Percentiles rank a stretch among this genome's conserved stretches.
These are phyloP conservation scores for Chalciporus sphaerocephalus DNA, from an alignment of 768 basidiomycete genomes.

Conservation along the genomic window DNA sequence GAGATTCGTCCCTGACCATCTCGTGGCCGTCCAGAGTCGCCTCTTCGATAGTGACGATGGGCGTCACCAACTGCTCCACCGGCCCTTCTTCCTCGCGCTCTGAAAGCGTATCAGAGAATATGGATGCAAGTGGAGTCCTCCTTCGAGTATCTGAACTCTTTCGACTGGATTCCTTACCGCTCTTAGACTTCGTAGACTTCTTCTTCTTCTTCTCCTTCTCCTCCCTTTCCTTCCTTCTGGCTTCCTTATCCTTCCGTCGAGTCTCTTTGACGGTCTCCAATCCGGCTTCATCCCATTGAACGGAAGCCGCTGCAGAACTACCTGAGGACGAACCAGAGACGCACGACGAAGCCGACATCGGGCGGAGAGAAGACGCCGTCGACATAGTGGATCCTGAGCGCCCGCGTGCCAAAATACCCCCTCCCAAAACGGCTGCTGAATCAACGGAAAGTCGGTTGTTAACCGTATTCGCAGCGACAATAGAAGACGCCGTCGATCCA, in stretches of 20 bases:
- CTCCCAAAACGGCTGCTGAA: slow-evolving; percentile 28
- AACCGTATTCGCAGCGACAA: slow-evolving; percentile 13
- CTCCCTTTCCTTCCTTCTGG: slow-evolving; percentile 33
- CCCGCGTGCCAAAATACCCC: slow-evolving; percentile 30
- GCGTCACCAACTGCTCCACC: slow-evolving; percentile 3
- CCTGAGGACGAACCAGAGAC: slow-evolving; percentile 36
- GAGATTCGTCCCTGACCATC: slow-evolving; percentile 9
- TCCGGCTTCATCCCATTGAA: slow-evolving; percentile 50
- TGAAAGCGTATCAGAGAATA: slow-evolving; percentile 49
- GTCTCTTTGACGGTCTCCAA: slow-evolving; percentile 47
- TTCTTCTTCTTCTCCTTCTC: slow-evolving; percentile 31
- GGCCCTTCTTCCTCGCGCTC: slow-evolving; percentile 14
- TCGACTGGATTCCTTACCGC: slow-evolving; percentile 35
- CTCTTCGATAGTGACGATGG: slow-evolving; percentile 44
- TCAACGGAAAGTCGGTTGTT: slow-evolving; percentile 29
- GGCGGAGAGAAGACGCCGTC: slow-evolving; percentile 44
- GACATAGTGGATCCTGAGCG: slow-evolving; percentile 40
- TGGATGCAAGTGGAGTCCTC: slow-evolving; percentile 50
- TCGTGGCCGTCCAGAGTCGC: slow-evolving; percentile 52
- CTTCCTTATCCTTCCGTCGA: slow-evolving; percentile 37
- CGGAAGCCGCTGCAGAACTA: slow-evolving; percentile 41
- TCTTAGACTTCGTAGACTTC: slow-evolving; percentile 28
- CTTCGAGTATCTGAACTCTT: slow-evolving; percentile 48
- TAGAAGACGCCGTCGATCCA: slow-evolving; percentile 36
- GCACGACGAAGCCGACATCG: slow-evolving; percentile 40